Evolutionary conservation across 257 asterid genomes (phyloP).

Genomic region (Scutellaria baicalensis): DNA sequence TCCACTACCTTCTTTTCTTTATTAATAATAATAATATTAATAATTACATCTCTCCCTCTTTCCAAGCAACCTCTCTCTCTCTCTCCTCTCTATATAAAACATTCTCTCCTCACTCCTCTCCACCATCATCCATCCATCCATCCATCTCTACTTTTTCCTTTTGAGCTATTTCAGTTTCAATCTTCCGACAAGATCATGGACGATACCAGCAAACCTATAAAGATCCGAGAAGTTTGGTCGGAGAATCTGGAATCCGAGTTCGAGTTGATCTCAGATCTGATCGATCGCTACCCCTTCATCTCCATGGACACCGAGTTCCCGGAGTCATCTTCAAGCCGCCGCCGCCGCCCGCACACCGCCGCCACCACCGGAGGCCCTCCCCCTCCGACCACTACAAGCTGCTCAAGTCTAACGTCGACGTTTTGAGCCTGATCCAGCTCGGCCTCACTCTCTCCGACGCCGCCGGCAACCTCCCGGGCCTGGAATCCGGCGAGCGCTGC

Average conservation of each 20-base stretch:
- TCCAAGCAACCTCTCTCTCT: constrained; percentile 9
- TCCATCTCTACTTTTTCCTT: too few species aligned
- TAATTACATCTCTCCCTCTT: not conserved
- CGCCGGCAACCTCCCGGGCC: constrained; percentile 42
- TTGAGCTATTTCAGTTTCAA: not conserved
- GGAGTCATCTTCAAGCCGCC: constrained; percentile 37
- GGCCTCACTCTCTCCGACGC: constrained; percentile 61
- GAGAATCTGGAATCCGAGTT: constrained; percentile 38
- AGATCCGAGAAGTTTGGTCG: constrained; percentile 45
- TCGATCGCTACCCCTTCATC: constrained; percentile 35
- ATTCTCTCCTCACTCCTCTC: not conserved
- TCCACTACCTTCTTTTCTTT: not conserved
- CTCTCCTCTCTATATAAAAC: constrained; percentile 4
- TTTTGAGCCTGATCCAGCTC: constrained; percentile 52
- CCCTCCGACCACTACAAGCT: constrained; percentile 43
- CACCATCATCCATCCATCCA: not conserved
- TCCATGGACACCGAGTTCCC: constrained; percentile 65
- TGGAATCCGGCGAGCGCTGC: constrained; percentile 24
- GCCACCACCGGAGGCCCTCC: not conserved
- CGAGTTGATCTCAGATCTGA: constrained; percentile 28
- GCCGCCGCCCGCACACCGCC: not conserved
- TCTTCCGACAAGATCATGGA: not conserved
- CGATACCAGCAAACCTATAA: constrained; percentile 8
- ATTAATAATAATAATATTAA: too few species aligned
- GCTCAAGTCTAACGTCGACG: constrained; percentile 71